Conservation (phyloP, 306 rosid species). For the Cicer pinnatifidum region DNA sequence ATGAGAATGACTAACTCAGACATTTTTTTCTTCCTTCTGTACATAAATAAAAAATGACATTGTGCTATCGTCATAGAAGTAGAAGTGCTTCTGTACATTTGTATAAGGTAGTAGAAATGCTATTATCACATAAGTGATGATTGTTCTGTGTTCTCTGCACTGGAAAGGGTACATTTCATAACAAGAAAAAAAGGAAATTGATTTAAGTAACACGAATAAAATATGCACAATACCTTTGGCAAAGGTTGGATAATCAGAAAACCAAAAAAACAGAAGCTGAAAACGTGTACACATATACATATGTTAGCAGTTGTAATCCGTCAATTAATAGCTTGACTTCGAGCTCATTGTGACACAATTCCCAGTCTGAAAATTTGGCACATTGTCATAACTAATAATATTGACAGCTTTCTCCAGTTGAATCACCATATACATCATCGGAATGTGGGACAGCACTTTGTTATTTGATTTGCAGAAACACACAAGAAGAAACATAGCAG, state of each 20-base stretch:
- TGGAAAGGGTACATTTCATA: conserved; percentile 9
- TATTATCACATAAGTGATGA: neutral
- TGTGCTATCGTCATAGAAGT: too few relatives aligned
- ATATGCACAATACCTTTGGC: neutral
- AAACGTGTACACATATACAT: conserved; percentile 12
- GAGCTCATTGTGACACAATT: conserved; percentile 10
- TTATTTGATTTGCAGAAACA: conserved; percentile 32
- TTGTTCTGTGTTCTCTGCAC: neutral
- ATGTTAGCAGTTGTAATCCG: conserved; percentile 3
- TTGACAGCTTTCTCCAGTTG: conserved; percentile 37
- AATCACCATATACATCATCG: conserved; percentile 22
- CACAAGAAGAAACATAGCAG: conserved; percentile 27
- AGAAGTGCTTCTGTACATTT: too few relatives aligned
- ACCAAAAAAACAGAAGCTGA: conserved; percentile 3
- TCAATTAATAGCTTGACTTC: conserved; percentile 19
- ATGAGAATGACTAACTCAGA: neutral
- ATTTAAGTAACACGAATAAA: neutral
- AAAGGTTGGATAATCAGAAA: neutral
- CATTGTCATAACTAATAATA: conserved; percentile 3
- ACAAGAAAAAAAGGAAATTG: neutral
- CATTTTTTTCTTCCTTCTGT: too few relatives aligned
- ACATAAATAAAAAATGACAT: too few relatives aligned
- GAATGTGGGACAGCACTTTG: conserved; percentile 4
- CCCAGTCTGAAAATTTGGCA: conserved; percentile 20
- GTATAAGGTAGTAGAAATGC: neutral